Evolutionary conservation across 169 alveolate genomes (phyloP).

Genomic region (Amoebophrya sp.): DNA sequence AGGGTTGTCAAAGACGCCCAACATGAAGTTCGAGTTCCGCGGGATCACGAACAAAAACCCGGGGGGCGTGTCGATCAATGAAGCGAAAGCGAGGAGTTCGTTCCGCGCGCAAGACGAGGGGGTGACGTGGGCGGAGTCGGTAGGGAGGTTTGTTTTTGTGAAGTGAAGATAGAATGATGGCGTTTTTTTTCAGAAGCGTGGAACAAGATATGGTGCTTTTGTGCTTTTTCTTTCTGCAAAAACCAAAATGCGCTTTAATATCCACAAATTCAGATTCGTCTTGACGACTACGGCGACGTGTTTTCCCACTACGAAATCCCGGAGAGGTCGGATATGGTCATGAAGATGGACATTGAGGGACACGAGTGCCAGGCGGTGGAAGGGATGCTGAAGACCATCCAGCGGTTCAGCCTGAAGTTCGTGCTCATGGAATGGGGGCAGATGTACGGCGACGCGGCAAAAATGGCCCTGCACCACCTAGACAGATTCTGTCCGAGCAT

Average conservation of each 20-base stretch:
- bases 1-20: not conserved
- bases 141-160: too few relatives aligned
- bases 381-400: not conserved
- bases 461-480: not conserved
- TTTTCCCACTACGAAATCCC: not conserved
- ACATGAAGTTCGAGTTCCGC: not conserved
- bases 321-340: not conserved
- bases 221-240: too few relatives aligned
- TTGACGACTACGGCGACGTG: not conserved
- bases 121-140: not conserved
- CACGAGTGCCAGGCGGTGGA: not conserved
- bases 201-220: too few relatives aligned
- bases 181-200: too few relatives aligned
- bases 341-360: not conserved
- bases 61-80: not conserved
- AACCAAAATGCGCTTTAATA: too few relatives aligned
- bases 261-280: not conserved
- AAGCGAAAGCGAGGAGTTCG: too few relatives aligned
- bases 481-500: not conserved
- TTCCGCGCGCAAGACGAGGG: not conserved
- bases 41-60: slow-evolving; percentile 3
- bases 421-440: slow-evolving; percentile 12
- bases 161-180: too few relatives aligned
- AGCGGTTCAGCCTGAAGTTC: not conserved
- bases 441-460: not conserved